Evolutionary conservation across 148 eudicot species (phyloP).

Genomic region (Amaranthus cruentus): DNA sequence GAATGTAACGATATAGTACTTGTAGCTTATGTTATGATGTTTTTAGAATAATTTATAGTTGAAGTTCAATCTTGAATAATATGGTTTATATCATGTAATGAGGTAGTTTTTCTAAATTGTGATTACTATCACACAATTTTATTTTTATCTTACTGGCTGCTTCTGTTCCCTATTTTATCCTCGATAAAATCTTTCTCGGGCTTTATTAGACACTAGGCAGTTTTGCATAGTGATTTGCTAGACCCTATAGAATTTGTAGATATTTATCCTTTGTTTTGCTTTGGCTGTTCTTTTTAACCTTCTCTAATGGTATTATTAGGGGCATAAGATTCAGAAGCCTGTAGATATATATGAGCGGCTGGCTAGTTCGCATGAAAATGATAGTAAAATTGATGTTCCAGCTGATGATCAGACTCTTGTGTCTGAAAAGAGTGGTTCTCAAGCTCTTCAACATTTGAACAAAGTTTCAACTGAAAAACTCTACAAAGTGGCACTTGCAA

Average conservation of each 20-base stretch:
- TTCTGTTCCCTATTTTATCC: no score
- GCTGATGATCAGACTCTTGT: conserved; percentile 21
- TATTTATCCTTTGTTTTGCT: not conserved
- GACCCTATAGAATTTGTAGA: not conserved
- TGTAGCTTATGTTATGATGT: no score
- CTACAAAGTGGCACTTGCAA: conserved; percentile 30
- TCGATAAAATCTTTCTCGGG: no score
- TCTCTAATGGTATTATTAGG: conserved; percentile 31
- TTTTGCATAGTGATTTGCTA: not conserved
- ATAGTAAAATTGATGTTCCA: conserved; percentile 28
- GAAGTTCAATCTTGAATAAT: no score
- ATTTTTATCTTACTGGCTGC: no score
- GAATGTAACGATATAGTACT: no score
- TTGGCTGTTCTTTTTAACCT: not conserved
- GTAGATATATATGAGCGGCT: conserved; percentile 48
- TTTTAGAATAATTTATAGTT: no score
- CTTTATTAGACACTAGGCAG: not conserved
- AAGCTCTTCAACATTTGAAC: conserved; percentile 22
- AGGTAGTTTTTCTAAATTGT: no score
- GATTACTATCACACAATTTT: no score
- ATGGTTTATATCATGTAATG: no score
- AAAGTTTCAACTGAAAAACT: conserved; percentile 21
- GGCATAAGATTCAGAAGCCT: conserved; percentile 48
- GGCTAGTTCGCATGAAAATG: conserved; percentile 31
- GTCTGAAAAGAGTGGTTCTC: conserved; percentile 31